phyloP scores from a whole-genome alignment of 192 early-diverging fungal species.

The Backusella mclennaniae region DNA sequence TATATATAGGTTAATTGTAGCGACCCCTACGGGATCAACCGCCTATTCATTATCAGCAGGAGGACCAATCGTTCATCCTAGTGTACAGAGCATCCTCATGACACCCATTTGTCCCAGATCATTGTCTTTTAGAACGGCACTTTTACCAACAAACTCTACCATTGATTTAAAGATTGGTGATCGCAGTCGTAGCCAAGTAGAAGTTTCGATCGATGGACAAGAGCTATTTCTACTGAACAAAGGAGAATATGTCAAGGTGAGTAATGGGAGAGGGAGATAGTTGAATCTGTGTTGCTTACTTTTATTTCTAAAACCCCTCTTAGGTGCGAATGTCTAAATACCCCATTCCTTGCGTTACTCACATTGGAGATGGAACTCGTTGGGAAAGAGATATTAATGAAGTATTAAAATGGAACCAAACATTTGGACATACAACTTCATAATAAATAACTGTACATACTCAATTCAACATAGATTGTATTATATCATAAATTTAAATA shows the following conservation, averaged over 20 bases:
- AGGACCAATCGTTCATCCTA: constrained; percentile 80
- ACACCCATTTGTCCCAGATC: constrained; percentile 85
- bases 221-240: constrained; percentile 66
- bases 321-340: constrained; percentile 66
- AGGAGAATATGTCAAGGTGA: constrained; percentile 66
- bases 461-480: neutral
- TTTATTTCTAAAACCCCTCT: too few relatives aligned
- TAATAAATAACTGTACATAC: neutral
- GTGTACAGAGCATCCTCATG: constrained; percentile 66
- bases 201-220: constrained; percentile 78
- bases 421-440: constrained; percentile 42
- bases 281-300: too few relatives aligned
- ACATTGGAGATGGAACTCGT: constrained; percentile 56
- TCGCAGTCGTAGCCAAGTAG: constrained; percentile 59
- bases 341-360: constrained; percentile 76
- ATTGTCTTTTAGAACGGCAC: constrained; percentile 78
- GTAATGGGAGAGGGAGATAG: too few relatives aligned
- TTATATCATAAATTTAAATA: neutral
- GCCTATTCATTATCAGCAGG: constrained; percentile 88
- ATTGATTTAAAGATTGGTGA: constrained; percentile 63
- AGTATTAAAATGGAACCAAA: constrained; percentile 86
- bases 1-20: constrained; percentile 66
- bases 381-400: constrained; percentile 87
- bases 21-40: constrained; percentile 89
- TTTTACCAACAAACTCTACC: constrained; percentile 69